phyloP scores from a whole-genome alignment of 768 basidiomycete genomes.

The Cubamyces sp. region DNA sequence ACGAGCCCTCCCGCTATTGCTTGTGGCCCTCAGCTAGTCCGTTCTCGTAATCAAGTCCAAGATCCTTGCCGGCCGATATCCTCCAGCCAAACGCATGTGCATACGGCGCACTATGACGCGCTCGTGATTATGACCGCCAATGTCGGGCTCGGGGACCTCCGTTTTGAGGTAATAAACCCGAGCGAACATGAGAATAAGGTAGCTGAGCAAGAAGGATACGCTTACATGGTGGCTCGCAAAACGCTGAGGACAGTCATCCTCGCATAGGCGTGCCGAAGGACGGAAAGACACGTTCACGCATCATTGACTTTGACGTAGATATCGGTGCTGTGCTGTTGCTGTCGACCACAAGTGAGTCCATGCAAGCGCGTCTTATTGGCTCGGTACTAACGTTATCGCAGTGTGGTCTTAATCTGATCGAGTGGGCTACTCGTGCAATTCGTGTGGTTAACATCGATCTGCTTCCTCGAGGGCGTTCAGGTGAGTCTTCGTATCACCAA shows the following conservation, averaged over 20 bases:
- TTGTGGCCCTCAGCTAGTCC: slow-evolving; percentile 37
- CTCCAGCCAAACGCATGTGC: slow-evolving; percentile 90
- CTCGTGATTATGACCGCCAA: slow-evolving; percentile 97
- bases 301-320: slow-evolving; percentile 93
- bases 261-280: slow-evolving; percentile 53
- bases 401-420: slow-evolving; percentile 54
- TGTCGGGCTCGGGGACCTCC: slow-evolving; percentile 75
- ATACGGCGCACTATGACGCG: slow-evolving; percentile 80
- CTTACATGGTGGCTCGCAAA: not conserved
- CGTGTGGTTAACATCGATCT: too few species aligned
- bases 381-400: slow-evolving; percentile 36
- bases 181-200: slow-evolving; percentile 83
- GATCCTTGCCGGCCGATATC: slow-evolving; percentile 71
- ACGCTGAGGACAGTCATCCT: not conserved
- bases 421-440: slow-evolving; percentile 40
- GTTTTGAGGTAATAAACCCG: slow-evolving; percentile 94
- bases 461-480: slow-evolving; percentile 67
- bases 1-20: slow-evolving; percentile 23
- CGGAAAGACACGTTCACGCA: slow-evolving; percentile 56
- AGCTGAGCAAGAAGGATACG: slow-evolving; percentile 84
- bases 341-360: slow-evolving; percentile 93
- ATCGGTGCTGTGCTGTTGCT: slow-evolving; percentile 98
- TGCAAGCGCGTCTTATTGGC: not conserved
- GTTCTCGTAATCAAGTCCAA: slow-evolving; percentile 81
- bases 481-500: slow-evolving; percentile 41